phyloP scores from a whole-genome alignment of 139 green algal species.

The Microglena sp. region DNA sequence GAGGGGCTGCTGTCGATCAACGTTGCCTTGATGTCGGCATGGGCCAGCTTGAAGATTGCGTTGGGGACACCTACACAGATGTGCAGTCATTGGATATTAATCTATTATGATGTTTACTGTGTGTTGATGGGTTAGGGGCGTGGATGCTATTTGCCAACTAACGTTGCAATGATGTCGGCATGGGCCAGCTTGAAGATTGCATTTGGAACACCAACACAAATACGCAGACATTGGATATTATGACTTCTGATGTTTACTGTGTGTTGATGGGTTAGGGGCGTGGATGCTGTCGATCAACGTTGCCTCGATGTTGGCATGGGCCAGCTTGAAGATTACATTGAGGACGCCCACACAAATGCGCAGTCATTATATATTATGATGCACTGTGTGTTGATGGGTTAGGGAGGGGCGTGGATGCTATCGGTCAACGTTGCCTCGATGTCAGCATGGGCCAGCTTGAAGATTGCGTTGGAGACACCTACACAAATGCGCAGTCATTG shows the following conservation, averaged over 20 bases:
- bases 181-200: slow-evolving; percentile 48
- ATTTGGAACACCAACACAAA: slow-evolving; percentile 33
- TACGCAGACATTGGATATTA: too few relatives aligned
- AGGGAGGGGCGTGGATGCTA: slow-evolving; percentile 64
- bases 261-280: too few relatives aligned
- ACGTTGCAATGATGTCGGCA: slow-evolving; percentile 47
- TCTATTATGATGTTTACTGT: too few relatives aligned
- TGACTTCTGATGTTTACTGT: too few relatives aligned
- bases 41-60: slow-evolving; percentile 47
- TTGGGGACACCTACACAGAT: slow-evolving; percentile 36
- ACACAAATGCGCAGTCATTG: too few relatives aligned
- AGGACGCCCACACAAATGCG: slow-evolving; percentile 29
- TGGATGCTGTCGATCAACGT: too few relatives aligned
- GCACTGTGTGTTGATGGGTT: too few relatives aligned
- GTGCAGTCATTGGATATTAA: too few relatives aligned
- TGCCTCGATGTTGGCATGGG: slow-evolving; percentile 37
- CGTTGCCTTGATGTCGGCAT: slow-evolving; percentile 46
- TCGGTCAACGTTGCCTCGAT: slow-evolving; percentile 72
- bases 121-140: too few relatives aligned
- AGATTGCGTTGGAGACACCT: slow-evolving; percentile 43
- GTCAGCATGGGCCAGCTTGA: slow-evolving; percentile 42
- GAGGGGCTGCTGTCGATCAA: too few relatives aligned
- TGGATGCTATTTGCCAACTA: slow-evolving; percentile 82
- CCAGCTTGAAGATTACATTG: slow-evolving; percentile 49
- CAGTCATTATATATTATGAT: too few relatives aligned